Base-by-base conservation (phyloP, 179 eudicot genomes). In the Pouteria campechiana region DNA sequence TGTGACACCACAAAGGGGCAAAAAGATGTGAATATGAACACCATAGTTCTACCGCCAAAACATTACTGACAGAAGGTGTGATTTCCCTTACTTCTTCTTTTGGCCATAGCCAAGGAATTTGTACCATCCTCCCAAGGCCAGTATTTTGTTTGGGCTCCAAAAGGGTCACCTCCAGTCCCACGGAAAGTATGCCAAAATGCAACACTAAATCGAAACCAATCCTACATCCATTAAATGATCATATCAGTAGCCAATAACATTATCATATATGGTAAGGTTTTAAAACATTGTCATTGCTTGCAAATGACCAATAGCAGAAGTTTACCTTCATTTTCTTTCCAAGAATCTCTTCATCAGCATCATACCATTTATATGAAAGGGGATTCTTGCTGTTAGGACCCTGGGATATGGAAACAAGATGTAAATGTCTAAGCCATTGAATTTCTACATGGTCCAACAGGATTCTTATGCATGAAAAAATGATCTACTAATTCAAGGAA, bases 71-170 rank as follows among this genome's bases (percentile, higher is more conserved):
- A 0, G 28, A 8, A 21, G 27, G 5, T 18, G 7, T 17, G n/a
- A 33, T 25, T 25, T 41, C 54, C 32, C 92, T 68, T 75, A 92
- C 99, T 79, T 72, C 99, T 79, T 56, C 85, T 78, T 67, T 92
- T 92, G 25, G 99, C 99, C 96, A 92, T 92, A 46, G 62, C 75
- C 48, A 92, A 15, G 11, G 94, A 87, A 64, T 92, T 92, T 33
- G 99, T 79, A 34, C 99, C 99, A 66, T 92, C 99, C 67, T 92
- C 99, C 98, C 99, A 92, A 23, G 96, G 99, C 99, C 99, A 92
- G 58, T 35, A 35, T 70, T 92, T 87, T 16, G 99, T 92, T 17
- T 84, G 68, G 17, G 94, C 69, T 13, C 99, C 99, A 75, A 90
- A 92, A 1, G 96, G 96, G 44, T 92, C 99, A 51, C 64, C 94